Evolutionary conservation across 2,329 filamentous ascomycete genomes (phyloP).

Genomic region (Didymella lethalis): DNA sequence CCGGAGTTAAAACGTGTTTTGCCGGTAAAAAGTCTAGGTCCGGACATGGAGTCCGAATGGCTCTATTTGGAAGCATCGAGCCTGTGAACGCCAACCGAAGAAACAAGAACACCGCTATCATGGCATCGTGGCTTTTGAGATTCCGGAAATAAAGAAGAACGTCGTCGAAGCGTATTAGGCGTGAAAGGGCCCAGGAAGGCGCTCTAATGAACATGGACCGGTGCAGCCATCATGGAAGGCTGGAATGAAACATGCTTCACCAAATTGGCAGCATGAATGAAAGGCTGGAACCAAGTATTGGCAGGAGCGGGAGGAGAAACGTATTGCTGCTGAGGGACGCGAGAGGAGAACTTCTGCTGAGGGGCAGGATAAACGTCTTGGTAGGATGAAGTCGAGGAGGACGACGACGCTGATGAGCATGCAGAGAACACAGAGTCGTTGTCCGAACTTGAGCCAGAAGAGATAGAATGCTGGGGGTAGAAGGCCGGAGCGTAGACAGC

Average conservation of each 20-base stretch:
- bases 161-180: constrained; percentile 42
- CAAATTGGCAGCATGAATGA: constrained; percentile 51
- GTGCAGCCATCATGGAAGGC: constrained; percentile 47
- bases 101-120: constrained; percentile 41
- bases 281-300: constrained; percentile 52
- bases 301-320: constrained; percentile 45
- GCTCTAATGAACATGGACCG: constrained; percentile 49
- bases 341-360: constrained; percentile 39
- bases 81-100: constrained; percentile 40
- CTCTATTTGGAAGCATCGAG: constrained; percentile 47
- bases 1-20: constrained; percentile 44
- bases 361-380: constrained; percentile 38
- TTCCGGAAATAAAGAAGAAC: constrained; percentile 39
- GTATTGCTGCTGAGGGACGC: constrained; percentile 46
- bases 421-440: constrained; percentile 53
- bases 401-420: constrained; percentile 48
- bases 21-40: constrained; percentile 36
- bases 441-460: constrained; percentile 51
- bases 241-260: constrained; percentile 54
- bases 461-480: constrained; percentile 44
- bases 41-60: constrained; percentile 27
- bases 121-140: constrained; percentile 51
- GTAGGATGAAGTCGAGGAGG: constrained; percentile 49
- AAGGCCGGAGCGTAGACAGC: constrained; percentile 41
- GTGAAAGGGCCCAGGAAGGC: constrained; percentile 21